phyloP scores from a whole-genome alignment of 768 basidiomycete genomes.

The Suillus lakei region DNA sequence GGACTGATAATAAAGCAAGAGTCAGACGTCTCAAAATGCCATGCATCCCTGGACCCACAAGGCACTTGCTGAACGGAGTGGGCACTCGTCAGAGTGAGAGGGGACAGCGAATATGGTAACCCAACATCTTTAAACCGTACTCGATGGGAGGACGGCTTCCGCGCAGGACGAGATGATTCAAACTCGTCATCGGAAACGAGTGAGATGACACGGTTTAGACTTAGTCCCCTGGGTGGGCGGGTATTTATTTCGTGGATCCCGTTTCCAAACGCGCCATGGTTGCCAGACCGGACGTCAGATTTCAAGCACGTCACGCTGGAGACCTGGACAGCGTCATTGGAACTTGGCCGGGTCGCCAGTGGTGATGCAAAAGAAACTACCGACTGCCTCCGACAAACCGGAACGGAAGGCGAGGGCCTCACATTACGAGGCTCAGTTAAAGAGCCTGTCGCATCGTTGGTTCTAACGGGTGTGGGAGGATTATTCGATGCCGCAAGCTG shows the following conservation, averaged over 20 bases:
- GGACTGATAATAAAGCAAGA: neutral
- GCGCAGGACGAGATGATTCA: neutral
- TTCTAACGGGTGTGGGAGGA: neutral
- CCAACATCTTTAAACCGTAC: neutral
- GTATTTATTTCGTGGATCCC: neutral
- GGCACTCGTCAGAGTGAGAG: neutral
- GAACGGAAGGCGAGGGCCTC: neutral
- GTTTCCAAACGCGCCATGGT: neutral
- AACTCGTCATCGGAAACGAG: neutral
- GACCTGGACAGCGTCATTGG: neutral
- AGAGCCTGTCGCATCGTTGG: neutral
- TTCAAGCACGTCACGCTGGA: neutral
- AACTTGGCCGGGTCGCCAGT: neutral
- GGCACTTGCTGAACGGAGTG: neutral
- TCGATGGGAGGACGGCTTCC: neutral
- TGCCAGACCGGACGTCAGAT: neutral
- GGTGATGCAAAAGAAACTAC: constrained; percentile 4
- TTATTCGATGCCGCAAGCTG: neutral
- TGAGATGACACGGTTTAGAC: neutral
- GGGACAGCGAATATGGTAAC: neutral
- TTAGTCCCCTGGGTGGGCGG: neutral
- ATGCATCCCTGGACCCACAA: neutral
- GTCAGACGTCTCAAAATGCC: neutral
- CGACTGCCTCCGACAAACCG: neutral
- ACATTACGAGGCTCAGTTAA: neutral